A percentile compares a stretch with the other conserved stretches of the same genome.
Evolutionary conservation across 2,329 filamentous ascomycete genomes (phyloP).

Genomic region (Diatrype stigma): DNA sequence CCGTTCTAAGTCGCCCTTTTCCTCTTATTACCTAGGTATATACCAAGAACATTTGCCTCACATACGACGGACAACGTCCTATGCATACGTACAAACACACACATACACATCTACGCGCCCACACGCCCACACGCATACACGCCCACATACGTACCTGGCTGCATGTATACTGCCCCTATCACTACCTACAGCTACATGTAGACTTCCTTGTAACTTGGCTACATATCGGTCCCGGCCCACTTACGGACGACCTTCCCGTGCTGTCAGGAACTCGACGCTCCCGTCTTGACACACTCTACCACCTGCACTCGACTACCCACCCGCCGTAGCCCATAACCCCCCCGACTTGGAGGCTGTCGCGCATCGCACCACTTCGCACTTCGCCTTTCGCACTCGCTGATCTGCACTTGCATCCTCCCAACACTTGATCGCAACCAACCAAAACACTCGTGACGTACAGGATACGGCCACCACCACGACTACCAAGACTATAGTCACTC

Average conservation of each 20-base stretch:
- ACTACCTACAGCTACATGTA: neutral
- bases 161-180: constrained; percentile 2
- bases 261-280: constrained; percentile 7
- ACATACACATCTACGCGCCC: constrained; percentile 1
- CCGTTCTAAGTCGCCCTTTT: neutral
- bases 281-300: neutral
- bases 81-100: neutral
- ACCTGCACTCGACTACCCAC: neutral
- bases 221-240: constrained; percentile 1
- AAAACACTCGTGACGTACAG: neutral
- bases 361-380: neutral
- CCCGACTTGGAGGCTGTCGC: neutral
- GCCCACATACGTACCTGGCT: neutral
- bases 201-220: neutral
- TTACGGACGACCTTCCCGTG: constrained; percentile 4
- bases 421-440: neutral
- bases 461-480: neutral
- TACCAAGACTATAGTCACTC: neutral
- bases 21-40: neutral
- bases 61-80: neutral
- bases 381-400: neutral
- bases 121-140: neutral
- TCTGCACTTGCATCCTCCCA: neutral
- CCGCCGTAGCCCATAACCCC: neutral
- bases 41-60: neutral